phyloP scores from a whole-genome alignment of 1,139 yeast genomes.

The Blastobotrys illinoisensis region DNA sequence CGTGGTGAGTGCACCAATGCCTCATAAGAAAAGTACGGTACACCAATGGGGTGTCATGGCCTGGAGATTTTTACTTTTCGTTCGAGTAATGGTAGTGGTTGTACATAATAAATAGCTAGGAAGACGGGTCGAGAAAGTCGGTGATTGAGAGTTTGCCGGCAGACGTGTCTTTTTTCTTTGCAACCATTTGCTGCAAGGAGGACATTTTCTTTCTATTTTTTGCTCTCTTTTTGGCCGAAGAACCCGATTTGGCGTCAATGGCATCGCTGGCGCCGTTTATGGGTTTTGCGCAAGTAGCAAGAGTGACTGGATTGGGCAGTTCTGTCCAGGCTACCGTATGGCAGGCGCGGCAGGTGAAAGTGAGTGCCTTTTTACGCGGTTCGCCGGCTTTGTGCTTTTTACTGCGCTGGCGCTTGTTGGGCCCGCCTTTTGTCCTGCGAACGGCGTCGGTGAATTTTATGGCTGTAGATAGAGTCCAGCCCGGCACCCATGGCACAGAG shows the following conservation, averaged over 20 bases:
- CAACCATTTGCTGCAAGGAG: conserved; percentile 8
- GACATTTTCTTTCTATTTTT: conserved; percentile 7
- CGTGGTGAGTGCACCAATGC: no score
- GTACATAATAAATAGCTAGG: no score
- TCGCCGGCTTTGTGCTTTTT: not conserved
- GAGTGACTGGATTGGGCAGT: no score
- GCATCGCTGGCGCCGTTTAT: no score
- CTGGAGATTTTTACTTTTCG: no score
- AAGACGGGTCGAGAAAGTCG: conserved; percentile 5
- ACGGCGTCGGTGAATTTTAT: not conserved
- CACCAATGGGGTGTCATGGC: no score
- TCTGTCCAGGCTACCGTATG: not conserved
- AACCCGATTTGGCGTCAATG: not conserved
- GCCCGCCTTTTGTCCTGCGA: conserved; percentile 7
- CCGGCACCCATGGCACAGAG: conserved; percentile 8
- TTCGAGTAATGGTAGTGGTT: no score
- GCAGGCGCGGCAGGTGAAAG: not conserved
- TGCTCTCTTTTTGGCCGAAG: conserved; percentile 4
- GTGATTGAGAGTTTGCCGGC: not conserved
- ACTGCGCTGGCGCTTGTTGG: conserved; percentile 4
- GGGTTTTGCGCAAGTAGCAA: no score
- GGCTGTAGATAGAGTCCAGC: not conserved
- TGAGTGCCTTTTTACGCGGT: not conserved
- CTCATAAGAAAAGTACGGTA: no score
- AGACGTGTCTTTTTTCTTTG: conserved; percentile 3